A percentile compares a stretch with the other conserved stretches of the same genome.
These are phyloP conservation scores for Trichoderma lentiforme DNA, from an alignment of 2,329 filamentous ascomycete species.

Conservation along the genomic window DNA sequence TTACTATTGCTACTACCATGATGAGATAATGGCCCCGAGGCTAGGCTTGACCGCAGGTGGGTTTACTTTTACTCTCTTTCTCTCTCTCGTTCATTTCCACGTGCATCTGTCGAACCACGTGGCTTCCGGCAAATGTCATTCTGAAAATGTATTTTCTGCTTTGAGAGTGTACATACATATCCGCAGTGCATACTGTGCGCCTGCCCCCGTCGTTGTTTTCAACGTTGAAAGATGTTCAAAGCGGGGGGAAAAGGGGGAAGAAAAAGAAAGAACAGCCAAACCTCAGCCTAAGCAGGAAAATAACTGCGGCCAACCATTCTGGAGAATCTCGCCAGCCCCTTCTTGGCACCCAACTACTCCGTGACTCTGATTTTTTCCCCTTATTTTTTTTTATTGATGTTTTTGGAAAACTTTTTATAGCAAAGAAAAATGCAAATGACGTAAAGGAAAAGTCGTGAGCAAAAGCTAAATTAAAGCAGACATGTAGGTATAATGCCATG, in stretches of 20 bases:
- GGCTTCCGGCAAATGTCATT: not conserved
- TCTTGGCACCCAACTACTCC: not conserved
- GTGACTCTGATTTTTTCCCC: not conserved
- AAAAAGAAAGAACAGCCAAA: not conserved
- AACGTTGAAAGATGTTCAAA: not conserved
- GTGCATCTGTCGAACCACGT: not conserved
- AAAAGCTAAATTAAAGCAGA: conserved; percentile 5
- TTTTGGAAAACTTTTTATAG: not conserved
- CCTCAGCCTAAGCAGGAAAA: not conserved
- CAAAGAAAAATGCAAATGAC: not conserved
- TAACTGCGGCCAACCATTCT: not conserved
- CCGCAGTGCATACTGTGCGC: not conserved
- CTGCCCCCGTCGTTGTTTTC: not conserved
- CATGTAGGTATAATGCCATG: not conserved
- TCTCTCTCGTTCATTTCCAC: not conserved
- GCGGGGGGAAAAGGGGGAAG: not conserved
- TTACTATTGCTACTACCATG: not conserved
- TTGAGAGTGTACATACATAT: conserved; percentile 5
- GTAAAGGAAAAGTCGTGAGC: not conserved
- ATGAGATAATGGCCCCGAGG: not conserved
- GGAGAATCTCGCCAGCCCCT: not conserved
- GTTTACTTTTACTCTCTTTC: not conserved
- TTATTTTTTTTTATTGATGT: not conserved
- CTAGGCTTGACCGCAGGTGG: not conserved
- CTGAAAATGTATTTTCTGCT: not conserved